Conservation (phyloP, 2,329 filamentous ascomycete species). For the Cladosporium velox region DNA sequence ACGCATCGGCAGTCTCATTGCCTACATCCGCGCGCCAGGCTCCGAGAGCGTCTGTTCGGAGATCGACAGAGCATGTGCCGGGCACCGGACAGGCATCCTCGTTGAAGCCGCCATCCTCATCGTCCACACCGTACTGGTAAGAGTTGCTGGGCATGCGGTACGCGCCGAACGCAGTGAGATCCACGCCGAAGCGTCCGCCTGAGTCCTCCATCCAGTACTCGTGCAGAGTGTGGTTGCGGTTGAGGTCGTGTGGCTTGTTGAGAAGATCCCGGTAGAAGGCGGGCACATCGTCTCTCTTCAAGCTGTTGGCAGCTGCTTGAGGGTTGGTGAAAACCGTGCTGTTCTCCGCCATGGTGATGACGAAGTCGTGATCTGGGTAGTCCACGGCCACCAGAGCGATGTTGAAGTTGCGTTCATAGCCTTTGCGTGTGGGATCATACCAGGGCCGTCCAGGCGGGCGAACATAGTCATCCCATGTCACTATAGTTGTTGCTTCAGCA, state of each 20-base stretch:
- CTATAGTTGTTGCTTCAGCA: not conserved
- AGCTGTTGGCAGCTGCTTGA: constrained; percentile 44
- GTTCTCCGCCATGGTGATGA: constrained; percentile 48
- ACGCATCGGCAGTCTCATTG: constrained; percentile 50
- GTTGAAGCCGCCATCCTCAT: constrained; percentile 48
- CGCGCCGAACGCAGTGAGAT: constrained; percentile 55
- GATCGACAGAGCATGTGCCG: constrained; percentile 47
- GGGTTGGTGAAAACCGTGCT: constrained; percentile 57
- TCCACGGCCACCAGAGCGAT: constrained; percentile 58
- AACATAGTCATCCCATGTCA: constrained; percentile 55
- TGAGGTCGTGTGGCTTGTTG: constrained; percentile 53
- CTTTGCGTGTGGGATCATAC: constrained; percentile 48
- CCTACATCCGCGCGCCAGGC: constrained; percentile 57
- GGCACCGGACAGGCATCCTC: constrained; percentile 50
- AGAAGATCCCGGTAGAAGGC: constrained; percentile 54
- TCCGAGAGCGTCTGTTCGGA: constrained; percentile 52
- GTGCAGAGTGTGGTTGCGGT: constrained; percentile 56
- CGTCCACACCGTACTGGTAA: constrained; percentile 55
- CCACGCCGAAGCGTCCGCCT: constrained; percentile 54
- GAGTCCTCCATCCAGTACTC: constrained; percentile 62
- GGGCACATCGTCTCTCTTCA: constrained; percentile 51
- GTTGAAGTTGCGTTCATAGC: constrained; percentile 56
- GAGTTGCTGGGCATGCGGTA: constrained; percentile 52
- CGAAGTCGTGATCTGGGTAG: constrained; percentile 53
- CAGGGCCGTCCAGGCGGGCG: constrained; percentile 52